These are phyloP conservation scores for Blastobotrys ciferrii DNA, from an alignment of 1,139 yeast genomes.

Conservation along the genomic window DNA sequence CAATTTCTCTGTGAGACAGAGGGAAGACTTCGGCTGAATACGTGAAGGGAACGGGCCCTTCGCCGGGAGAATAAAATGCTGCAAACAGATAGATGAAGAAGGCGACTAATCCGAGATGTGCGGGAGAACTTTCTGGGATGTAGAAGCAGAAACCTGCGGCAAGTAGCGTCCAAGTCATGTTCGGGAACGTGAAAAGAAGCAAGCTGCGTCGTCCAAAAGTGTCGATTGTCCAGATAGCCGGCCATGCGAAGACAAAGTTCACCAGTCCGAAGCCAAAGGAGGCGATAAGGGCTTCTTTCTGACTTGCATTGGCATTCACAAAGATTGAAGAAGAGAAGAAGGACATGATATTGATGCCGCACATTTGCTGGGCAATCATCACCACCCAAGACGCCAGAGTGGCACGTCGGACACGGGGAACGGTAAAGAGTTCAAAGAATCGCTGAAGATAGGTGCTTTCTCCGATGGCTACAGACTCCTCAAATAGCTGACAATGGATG, in stretches of 20 bases:
- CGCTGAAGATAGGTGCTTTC: conserved; percentile 25
- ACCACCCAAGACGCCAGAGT: conserved; percentile 73
- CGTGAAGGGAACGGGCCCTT: conserved; percentile 77
- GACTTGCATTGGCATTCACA: conserved; percentile 16
- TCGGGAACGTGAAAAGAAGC: conserved; percentile 72
- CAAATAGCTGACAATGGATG: conserved; percentile 62
- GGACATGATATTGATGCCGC: conserved; percentile 84
- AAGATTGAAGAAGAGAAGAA: conserved; percentile 40
- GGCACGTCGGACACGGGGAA: conserved; percentile 79
- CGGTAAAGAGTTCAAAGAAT: conserved; percentile 51
- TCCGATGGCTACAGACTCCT: conserved; percentile 52
- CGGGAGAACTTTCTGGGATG: conserved; percentile 45
- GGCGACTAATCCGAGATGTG: conserved; percentile 58
- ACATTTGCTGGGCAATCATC: conserved; percentile 86
- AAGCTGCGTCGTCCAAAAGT: conserved; percentile 72
- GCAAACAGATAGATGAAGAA: conserved; percentile 57
- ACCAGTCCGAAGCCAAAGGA: conserved; percentile 85
- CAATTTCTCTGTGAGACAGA: conserved; percentile 67
- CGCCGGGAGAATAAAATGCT: conserved; percentile 66
- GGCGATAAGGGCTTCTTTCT: conserved; percentile 55
- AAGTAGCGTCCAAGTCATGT: conserved; percentile 66
- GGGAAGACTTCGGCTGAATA: conserved; percentile 76
- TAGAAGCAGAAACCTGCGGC: conserved; percentile 76
- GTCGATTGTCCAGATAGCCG: conserved; percentile 81
- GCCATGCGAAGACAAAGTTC: conserved; percentile 76